Percentiles rank a stretch among this genome's conserved stretches.
These are phyloP conservation scores for Periconia digitata DNA, from an alignment of 2,329 filamentous ascomycete genomes.

Conservation along the genomic window DNA sequence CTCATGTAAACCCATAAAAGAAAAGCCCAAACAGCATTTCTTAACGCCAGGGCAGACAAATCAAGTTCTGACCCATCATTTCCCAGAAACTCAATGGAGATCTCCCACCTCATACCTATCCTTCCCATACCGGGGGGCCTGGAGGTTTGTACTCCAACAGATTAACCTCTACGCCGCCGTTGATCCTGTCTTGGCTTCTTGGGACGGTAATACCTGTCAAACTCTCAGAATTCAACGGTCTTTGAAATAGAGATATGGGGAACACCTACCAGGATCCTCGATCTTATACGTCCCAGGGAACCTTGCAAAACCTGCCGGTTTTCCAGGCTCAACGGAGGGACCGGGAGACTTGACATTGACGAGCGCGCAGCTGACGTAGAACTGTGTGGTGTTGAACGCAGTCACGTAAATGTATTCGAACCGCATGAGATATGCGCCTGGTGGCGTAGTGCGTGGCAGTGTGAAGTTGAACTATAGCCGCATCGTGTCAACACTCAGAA, in stretches of 20 bases:
- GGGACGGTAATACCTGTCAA: not conserved
- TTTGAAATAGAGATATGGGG: not conserved
- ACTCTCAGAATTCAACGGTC: not conserved
- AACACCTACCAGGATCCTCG: constrained; percentile 3
- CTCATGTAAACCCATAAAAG: too few relatives aligned
- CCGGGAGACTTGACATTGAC: not conserved
- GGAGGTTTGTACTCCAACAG: constrained; percentile 1
- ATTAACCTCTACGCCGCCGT: not conserved
- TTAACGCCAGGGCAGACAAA: too few relatives aligned
- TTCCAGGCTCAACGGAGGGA: not conserved
- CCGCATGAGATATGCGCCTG: constrained; percentile 3
- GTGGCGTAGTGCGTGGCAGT: not conserved
- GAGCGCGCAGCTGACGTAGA: constrained; percentile 1
- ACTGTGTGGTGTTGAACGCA: not conserved
- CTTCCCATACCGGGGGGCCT: not conserved
- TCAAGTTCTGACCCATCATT: too few relatives aligned
- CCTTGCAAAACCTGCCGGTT: not conserved
- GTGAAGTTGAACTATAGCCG: constrained; percentile 6
- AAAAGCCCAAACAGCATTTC: too few relatives aligned
- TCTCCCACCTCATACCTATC: too few relatives aligned
- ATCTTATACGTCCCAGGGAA: constrained; percentile 5
- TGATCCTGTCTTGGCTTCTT: not conserved
- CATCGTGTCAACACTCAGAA: not conserved
- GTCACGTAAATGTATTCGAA: not conserved
- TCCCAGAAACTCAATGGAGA: too few relatives aligned